Base-by-base conservation (phyloP, 1,284 basidiomycete genomes). In the Papiliotrema nemorosa region DNA sequence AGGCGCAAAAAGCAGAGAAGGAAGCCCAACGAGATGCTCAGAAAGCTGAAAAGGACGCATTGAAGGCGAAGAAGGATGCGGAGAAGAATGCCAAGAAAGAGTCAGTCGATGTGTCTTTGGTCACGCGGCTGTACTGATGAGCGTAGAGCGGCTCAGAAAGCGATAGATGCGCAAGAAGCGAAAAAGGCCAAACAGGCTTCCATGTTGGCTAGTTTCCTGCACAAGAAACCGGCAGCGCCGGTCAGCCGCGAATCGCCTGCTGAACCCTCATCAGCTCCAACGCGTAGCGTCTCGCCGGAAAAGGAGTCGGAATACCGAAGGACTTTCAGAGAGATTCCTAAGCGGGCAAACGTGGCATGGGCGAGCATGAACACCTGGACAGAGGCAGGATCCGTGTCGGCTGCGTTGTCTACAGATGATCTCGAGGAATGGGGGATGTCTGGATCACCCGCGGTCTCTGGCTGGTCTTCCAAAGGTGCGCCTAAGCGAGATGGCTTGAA, bases 131-230 rank as follows among this genome's bases (percentile, higher is more conserved):
- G 9, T 7, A 14, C 29, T 31, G 29, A 31, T 14, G 7, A 31
- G n/a, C 29, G 7, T 31, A 44, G 12, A 25, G 24, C 7, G 25
- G 20, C 12, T 9, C 12, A 22, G 25, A 40, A 40, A n/a, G 39
- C 9, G 39, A 20, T 14, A 21, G 13, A 40, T 9, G 21, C 5
- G 18, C 12, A 55, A 6, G 45, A 50, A 14, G 45, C 59, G 34
- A 61, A 61, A 2, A 72, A 72, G 53, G 67, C 69, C 44, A 55
- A 58, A 0, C 56, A 63, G 35, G 53, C 57, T 20, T 62, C 69
- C 49, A 54, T 50, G 20, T 47, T 55, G 9, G 27, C 42, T 16
- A 44, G 20, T 18, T 71, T 71, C 52, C 68, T 73, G 60, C 64
- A 60, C 48, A 49, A 50, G 20, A 52, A 54, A 22, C 40, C 49